These are phyloP conservation scores for Fusarium torreyae DNA, from an alignment of 2,329 filamentous ascomycete genomes.

Conservation along the genomic window DNA sequence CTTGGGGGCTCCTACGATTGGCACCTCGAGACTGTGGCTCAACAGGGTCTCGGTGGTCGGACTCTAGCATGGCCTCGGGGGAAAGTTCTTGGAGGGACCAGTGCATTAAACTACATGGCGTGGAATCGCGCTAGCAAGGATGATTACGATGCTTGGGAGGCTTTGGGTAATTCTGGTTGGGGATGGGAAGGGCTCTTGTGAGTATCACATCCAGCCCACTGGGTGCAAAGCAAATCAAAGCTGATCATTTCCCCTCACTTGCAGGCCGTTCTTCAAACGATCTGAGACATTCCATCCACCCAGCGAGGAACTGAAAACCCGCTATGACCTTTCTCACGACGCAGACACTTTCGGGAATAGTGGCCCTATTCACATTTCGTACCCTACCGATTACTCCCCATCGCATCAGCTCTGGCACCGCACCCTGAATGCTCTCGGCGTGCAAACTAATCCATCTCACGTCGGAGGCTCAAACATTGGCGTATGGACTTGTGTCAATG, in stretches of 20 bases:
- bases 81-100: constrained; percentile 73
- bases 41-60: constrained; percentile 57
- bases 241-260: constrained; percentile 12
- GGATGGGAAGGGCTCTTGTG: constrained; percentile 62
- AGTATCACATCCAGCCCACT: constrained; percentile 32
- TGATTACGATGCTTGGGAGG: constrained; percentile 71
- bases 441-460: constrained; percentile 59
- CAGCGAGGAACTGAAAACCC: constrained; percentile 51
- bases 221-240: neutral
- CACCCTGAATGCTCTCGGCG: constrained; percentile 62
- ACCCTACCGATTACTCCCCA: constrained; percentile 57
- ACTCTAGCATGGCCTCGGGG: constrained; percentile 60
- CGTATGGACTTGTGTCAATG: constrained; percentile 65
- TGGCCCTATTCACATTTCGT: constrained; percentile 66
- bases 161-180: constrained; percentile 72
- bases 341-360: constrained; percentile 58
- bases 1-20: constrained; percentile 60
- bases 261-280: constrained; percentile 66
- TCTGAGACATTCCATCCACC: constrained; percentile 64
- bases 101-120: constrained; percentile 72
- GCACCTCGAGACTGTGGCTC: constrained; percentile 58
- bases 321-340: constrained; percentile 58
- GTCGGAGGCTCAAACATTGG: constrained; percentile 66
- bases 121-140: constrained; percentile 62
- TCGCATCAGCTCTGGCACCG: constrained; percentile 64